Evolutionary conservation across 1,284 basidiomycete species (phyloP), one percentile per base, ranked within the genome.

Genomic region (Mycena citricolor): DNA sequence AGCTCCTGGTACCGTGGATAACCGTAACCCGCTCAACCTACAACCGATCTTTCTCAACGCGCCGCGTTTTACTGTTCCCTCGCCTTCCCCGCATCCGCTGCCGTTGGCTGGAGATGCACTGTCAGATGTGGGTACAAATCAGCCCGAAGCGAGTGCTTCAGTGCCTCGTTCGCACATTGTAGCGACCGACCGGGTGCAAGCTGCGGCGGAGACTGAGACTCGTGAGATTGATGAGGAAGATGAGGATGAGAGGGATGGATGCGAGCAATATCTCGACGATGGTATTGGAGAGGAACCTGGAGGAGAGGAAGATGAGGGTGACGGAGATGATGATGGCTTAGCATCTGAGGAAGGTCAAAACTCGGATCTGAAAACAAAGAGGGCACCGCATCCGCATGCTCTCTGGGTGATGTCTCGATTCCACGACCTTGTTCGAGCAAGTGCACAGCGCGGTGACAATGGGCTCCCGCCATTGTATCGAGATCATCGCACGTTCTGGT

Each of bases 251-350:
- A 29, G 26, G n/a, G 26, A 29, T n/a, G 26, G n/a, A n/a, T 29
- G n/a, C n/a, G 25, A 14, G 8, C 22, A 4, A 12, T 23, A 23
- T 22, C 21, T 37, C 7, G 19, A 39, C 16, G 43, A 44, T 11
- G 43, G 36, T 21, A 10, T 44, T 5, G 35, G 35, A 7, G 22
- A 23, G 5, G 22, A 37, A n/a, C n/a, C n/a, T n/a, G n/a, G n/a
- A n/a, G 37, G 43, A 28, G 43, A 44, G 7, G 43, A 44, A 10
- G 28, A 25, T 2, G 43, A 44, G 21, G n/a, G n/a, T n/a, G 42
- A 33, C 5, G 39, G 43, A 24, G 36, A 39, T 6, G 41, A 42
- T 29, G 33, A 35, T 11, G 32, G 32, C 11, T 28, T 33, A 24
- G 28, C 21, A 4, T 16, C 13, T 25, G 20, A 20, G 35, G 29